These are phyloP conservation scores for Mimosa bimucronata DNA, from an alignment of 306 rosid genomes.

Conservation along the genomic window DNA sequence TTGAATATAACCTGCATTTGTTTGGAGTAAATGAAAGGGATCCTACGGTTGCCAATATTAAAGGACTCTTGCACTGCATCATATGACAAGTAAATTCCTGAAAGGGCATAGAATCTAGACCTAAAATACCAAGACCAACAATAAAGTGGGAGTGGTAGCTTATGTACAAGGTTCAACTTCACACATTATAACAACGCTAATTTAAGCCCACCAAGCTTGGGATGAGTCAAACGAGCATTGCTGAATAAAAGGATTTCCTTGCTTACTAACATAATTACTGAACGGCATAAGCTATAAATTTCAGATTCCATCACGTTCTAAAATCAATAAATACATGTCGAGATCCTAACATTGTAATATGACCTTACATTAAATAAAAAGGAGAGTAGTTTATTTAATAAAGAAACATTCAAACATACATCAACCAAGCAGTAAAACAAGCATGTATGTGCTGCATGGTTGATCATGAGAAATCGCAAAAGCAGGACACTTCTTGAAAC, in stretches of 20 bases:
- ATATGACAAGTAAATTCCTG: slow-evolving; percentile 36
- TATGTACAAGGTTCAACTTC: slow-evolving; percentile 25
- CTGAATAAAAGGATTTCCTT: slow-evolving; percentile 32
- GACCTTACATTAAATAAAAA: slow-evolving; percentile 35
- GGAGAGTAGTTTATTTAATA: slow-evolving; percentile 35
- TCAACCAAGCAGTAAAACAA: slow-evolving; percentile 81
- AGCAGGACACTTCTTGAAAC: slow-evolving; percentile 72
- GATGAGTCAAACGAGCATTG: slow-evolving; percentile 23
- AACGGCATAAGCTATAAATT: slow-evolving; percentile 10
- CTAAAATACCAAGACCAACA: slow-evolving; percentile 18
- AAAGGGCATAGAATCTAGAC: slow-evolving; percentile 32
- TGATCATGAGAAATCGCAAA: slow-evolving; percentile 56
- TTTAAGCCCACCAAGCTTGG: slow-evolving; percentile 28
- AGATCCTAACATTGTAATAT: slow-evolving; percentile 32
- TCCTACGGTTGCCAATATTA: slow-evolving; percentile 55
- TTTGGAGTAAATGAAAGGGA: slow-evolving; percentile 51
- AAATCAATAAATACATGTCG: slow-evolving; percentile 30
- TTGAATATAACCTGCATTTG: slow-evolving; percentile 61
- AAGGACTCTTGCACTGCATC: slow-evolving; percentile 38
- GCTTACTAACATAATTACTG: slow-evolving; percentile 5
- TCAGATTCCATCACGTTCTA: slow-evolving; percentile 33
- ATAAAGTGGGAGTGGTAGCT: slow-evolving; percentile 24
- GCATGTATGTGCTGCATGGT: slow-evolving; percentile 70
- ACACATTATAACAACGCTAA: slow-evolving; percentile 19
- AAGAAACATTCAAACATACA: slow-evolving; percentile 79